Conservation (phyloP, 2,329 filamentous ascomycete genomes). For the Fusarium cyanostomum region DNA sequence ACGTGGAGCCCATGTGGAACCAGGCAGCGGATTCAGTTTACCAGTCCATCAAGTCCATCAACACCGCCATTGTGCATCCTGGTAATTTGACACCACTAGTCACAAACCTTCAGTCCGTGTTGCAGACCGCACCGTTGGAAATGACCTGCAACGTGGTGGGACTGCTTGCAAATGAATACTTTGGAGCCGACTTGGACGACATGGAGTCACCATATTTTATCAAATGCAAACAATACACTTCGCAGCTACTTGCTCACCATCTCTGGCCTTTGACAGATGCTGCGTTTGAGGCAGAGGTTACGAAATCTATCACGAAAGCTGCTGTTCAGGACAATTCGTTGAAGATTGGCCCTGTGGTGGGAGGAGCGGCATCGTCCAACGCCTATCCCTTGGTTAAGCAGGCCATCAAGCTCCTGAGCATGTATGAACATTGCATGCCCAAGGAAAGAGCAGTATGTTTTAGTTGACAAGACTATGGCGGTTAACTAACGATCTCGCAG, state of each 20-base stretch:
- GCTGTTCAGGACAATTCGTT: constrained; percentile 58
- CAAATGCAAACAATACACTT: constrained; percentile 66
- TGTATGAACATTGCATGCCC: constrained; percentile 72
- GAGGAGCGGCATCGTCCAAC: constrained; percentile 63
- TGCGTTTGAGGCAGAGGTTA: constrained; percentile 64
- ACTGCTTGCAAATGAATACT: constrained; percentile 67
- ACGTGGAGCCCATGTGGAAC: constrained; percentile 63
- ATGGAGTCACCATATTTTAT: constrained; percentile 63
- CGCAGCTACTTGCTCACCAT: constrained; percentile 64
- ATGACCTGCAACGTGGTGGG: constrained; percentile 65
- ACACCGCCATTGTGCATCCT: constrained; percentile 62
- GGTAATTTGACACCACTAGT: constrained; percentile 64
- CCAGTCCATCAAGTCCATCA: constrained; percentile 58
- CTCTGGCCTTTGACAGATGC: constrained; percentile 66
- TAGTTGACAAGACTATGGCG: neutral
- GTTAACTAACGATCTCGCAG: constrained; percentile 36
- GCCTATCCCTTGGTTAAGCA: constrained; percentile 67
- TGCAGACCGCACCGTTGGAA: constrained; percentile 59
- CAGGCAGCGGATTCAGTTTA: constrained; percentile 61
- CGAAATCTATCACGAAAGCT: constrained; percentile 63
- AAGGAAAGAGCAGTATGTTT: constrained; percentile 68
- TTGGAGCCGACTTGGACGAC: constrained; percentile 65
- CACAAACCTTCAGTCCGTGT: constrained; percentile 57
- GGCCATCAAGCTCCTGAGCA: constrained; percentile 65
- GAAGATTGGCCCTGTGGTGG: constrained; percentile 60